These are phyloP conservation scores for Diaporthe batatas DNA, from an alignment of 2,329 filamentous ascomycete species.

Conservation along the genomic window DNA sequence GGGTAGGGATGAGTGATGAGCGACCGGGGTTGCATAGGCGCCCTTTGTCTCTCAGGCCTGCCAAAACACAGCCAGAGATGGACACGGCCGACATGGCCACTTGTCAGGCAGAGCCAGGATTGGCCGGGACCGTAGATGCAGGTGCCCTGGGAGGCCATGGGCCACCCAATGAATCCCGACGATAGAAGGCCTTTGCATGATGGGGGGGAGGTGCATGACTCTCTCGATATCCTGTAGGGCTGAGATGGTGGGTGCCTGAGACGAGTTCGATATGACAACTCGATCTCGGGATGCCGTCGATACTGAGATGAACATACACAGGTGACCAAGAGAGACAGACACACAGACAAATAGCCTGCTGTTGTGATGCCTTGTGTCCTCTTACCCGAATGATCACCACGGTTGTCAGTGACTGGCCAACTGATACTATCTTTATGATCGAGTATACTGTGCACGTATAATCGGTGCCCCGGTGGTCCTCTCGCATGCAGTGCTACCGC, in stretches of 20 bases:
- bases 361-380: neutral
- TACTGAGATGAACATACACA: neutral
- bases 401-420: neutral
- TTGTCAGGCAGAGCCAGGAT: slow-evolving; percentile 9
- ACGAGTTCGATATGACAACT: neutral
- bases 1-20: slow-evolving; percentile 24
- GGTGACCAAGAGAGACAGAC: neutral
- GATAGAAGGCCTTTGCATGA: slow-evolving; percentile 18
- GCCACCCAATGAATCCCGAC: slow-evolving; percentile 11
- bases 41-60: slow-evolving; percentile 1
- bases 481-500: neutral
- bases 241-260: slow-evolving; percentile 38
- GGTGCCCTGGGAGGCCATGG: slow-evolving; percentile 3
- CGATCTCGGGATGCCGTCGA: slow-evolving; percentile 7
- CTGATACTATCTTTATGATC: neutral
- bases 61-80: slow-evolving; percentile 1
- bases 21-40: neutral
- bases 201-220: slow-evolving; percentile 14
- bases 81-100: slow-evolving; percentile 8
- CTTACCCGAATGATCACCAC: too few relatives aligned
- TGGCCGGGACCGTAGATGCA: neutral
- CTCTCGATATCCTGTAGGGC: slow-evolving; percentile 33
- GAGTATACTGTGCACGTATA: neutral
- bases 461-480: neutral
- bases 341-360: neutral